Percentiles rank a stretch among this genome's conserved stretches.
phyloP scores from a whole-genome alignment of 2,329 filamentous ascomycete species.

The Chaetomium sp. region DNA sequence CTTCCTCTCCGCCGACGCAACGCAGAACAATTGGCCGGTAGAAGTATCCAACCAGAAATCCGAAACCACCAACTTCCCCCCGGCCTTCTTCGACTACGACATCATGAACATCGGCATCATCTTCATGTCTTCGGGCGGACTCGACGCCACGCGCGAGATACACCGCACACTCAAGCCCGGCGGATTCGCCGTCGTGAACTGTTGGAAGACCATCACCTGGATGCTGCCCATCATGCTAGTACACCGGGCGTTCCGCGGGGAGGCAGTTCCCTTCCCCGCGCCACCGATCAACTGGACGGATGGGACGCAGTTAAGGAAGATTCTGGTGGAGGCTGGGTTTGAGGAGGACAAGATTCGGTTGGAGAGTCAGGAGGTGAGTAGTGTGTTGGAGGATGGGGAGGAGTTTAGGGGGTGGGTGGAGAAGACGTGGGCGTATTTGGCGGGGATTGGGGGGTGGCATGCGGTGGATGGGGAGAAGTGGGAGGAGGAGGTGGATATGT shows the following conservation, averaged over 20 bases:
- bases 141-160: neutral
- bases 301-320: neutral
- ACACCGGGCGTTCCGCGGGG: neutral
- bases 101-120: constrained; percentile 1
- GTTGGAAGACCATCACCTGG: neutral
- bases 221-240: neutral
- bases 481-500: neutral
- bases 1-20: neutral
- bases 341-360: neutral
- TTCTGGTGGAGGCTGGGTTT: neutral
- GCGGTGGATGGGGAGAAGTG: neutral
- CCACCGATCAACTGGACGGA: neutral
- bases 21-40: neutral
- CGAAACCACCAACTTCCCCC: neutral
- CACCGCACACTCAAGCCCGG: neutral
- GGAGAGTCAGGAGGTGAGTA: neutral
- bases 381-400: neutral
- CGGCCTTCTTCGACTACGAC: neutral
- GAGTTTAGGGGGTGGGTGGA: neutral
- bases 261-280: neutral
- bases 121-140: neutral
- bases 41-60: neutral
- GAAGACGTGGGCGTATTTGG: neutral
- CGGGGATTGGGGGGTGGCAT: neutral
- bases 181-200: neutral